Conservation (phyloP, 805 yeast genomes). For the Blastobotrys terrestris region DNA sequence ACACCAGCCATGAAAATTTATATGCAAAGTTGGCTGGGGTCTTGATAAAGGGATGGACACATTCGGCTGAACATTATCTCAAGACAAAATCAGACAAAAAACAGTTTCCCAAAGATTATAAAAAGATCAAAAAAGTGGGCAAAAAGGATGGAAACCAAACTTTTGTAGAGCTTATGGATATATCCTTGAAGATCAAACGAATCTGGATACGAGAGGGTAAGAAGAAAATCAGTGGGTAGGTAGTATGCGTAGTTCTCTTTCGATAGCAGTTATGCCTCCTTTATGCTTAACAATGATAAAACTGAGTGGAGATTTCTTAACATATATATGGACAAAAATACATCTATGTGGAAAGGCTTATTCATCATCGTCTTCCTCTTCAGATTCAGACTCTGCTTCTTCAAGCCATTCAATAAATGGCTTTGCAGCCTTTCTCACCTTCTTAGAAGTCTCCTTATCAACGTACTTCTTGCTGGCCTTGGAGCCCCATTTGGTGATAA, state of each 20-base stretch:
- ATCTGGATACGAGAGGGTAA: background rate
- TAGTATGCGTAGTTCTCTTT: no score
- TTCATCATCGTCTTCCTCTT: slow-evolving; percentile 46
- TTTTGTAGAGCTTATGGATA: background rate
- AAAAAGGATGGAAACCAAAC: background rate
- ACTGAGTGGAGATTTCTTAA: background rate
- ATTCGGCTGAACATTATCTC: background rate
- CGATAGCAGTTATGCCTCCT: no score
- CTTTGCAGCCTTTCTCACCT: slow-evolving; percentile 92
- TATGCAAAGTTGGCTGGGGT: background rate
- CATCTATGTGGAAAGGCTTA: background rate
- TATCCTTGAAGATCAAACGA: background rate
- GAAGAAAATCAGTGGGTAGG: background rate
- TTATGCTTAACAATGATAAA: no score
- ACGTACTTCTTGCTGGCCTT: slow-evolving; percentile 90
- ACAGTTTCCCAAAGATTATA: background rate
- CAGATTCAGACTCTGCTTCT: slow-evolving; percentile 82
- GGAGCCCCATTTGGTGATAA: slow-evolving; percentile 76
- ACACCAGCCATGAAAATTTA: background rate
- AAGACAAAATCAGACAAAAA: background rate
- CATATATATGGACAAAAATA: background rate
- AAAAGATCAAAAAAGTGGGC: background rate
- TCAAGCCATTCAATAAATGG: slow-evolving; percentile 93
- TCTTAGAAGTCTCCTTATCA: slow-evolving; percentile 84
- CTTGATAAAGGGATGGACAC: background rate